These are phyloP conservation scores for Lactarius sanguifluus DNA, from an alignment of 768 basidiomycete genomes.

Conservation along the genomic window DNA sequence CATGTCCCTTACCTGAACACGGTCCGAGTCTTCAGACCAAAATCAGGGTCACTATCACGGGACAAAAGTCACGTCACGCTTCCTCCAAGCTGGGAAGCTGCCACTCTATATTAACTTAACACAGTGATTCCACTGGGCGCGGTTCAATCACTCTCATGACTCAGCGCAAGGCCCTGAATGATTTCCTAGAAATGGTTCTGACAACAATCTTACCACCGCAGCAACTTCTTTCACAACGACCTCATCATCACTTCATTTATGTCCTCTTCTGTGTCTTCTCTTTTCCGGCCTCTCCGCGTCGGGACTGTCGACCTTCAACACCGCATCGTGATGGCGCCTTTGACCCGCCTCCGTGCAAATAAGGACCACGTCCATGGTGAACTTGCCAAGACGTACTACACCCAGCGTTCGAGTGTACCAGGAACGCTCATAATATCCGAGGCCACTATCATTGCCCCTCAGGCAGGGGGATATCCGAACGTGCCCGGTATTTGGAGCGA, in stretches of 20 bases:
- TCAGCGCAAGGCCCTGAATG: background rate
- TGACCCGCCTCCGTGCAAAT: constrained; percentile 48
- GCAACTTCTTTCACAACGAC: background rate
- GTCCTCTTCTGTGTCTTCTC: constrained; percentile 25
- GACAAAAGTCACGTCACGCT: background rate
- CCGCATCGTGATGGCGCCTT: constrained; percentile 53
- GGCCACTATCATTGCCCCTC: constrained; percentile 50
- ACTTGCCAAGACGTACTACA: constrained; percentile 47
- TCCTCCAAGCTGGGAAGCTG: no score
- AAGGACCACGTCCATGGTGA: constrained; percentile 39
- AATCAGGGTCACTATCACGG: no score
- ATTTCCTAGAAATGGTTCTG: background rate
- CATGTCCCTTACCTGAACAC: background rate
- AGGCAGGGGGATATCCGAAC: constrained; percentile 49
- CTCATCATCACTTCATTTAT: constrained; percentile 1
- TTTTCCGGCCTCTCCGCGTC: constrained; percentile 50
- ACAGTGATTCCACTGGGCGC: no score
- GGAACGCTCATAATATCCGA: constrained; percentile 61
- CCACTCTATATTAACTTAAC: no score
- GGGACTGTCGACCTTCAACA: constrained; percentile 46
- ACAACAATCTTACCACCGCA: background rate
- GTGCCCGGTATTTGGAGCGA: constrained; percentile 64
- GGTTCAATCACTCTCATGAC: background rate
- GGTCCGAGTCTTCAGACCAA: background rate
- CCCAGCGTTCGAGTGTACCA: constrained; percentile 46